Base-by-base conservation (phyloP, 768 basidiomycete species). In the Candolleomyces aberdarensis region DNA sequence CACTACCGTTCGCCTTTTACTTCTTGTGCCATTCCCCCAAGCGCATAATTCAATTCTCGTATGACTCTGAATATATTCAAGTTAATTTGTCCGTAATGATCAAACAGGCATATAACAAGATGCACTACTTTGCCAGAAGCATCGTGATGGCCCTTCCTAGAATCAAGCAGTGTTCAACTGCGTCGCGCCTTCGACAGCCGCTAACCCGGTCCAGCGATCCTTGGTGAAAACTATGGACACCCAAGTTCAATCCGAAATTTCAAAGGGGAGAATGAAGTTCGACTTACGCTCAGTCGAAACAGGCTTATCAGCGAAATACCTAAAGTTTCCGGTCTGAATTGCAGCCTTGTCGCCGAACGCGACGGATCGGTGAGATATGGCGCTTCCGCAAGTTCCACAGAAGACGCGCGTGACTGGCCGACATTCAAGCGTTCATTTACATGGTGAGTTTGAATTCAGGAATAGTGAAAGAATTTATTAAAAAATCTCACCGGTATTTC, bases 241-340 rank as follows among this genome's bases (percentile, higher is more conserved):
- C 43, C 10, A 39, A 49, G 11, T 40, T 20, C 39, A 7, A 20
- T 50, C 10, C 31, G 14, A 8, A 61, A 9, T 3, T 3, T 15
- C 14, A 56, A 39, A 20, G 17, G 36, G 49, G 50, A 41, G 32
- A 44, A 57, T 22, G 17, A 41, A 54, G 8, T 22, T 40, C 15
- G 49, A 62, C 74, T 65, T 60, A 76, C 75, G 60, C 59, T 77
- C 75, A 39, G 69, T 65, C 14, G 36, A 58, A 50, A 77, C 63
- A 1, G 74, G 74, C 31, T 75, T 60, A 29, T 67, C 61, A 3
- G 69, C 69, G 44, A 74, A 75, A 39, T 69, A 69, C 17, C 51
- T 47, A 59, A 77, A 75, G 64, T 75, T 76, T 13, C 76, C 76
- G 2, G 76, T 75, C 65, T 75, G 76, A 36, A 77, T 70, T 14